Conservation (phyloP, 2,329 filamentous ascomycete genomes). For the Xylaria hypoxylon region DNA sequence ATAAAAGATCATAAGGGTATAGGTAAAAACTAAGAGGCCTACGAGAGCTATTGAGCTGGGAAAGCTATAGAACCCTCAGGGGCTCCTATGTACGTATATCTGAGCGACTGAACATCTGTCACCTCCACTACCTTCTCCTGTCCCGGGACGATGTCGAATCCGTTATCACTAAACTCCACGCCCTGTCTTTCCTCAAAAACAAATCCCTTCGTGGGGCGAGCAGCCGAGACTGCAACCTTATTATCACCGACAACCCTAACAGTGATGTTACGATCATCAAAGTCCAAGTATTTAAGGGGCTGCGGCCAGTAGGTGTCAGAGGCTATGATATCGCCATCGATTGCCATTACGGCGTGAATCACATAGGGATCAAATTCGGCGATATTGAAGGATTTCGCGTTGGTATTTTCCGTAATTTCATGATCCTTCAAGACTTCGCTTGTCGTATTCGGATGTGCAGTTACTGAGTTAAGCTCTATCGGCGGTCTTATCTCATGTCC, state of each 20-base stretch:
- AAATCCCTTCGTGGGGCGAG: constrained; percentile 67
- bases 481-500: constrained; percentile 52
- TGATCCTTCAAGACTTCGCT: constrained; percentile 55
- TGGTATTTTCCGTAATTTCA: constrained; percentile 40
- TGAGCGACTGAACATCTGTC: constrained; percentile 37
- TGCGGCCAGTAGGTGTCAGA: constrained; percentile 70
- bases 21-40: no score
- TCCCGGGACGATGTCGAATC: constrained; percentile 68
- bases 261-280: constrained; percentile 58
- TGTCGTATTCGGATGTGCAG: constrained; percentile 53
- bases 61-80: constrained; percentile 41
- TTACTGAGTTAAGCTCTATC: constrained; percentile 42
- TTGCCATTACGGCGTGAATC: constrained; percentile 58
- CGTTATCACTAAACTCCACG: constrained; percentile 65
- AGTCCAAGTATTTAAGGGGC: constrained; percentile 69
- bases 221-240: constrained; percentile 50
- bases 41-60: not conserved
- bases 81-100: constrained; percentile 47
- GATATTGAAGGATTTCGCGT: constrained; percentile 48
- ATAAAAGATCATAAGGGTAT: no score
- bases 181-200: constrained; percentile 62
- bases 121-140: constrained; percentile 47
- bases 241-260: constrained; percentile 46
- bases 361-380: constrained; percentile 59
- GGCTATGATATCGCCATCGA: constrained; percentile 56